Percentiles rank a stretch among this genome's conserved stretches.
These are phyloP conservation scores for Globisporangium cylindrosporum DNA, from an alignment of 352 stramenopile genomes.

Conservation along the genomic window DNA sequence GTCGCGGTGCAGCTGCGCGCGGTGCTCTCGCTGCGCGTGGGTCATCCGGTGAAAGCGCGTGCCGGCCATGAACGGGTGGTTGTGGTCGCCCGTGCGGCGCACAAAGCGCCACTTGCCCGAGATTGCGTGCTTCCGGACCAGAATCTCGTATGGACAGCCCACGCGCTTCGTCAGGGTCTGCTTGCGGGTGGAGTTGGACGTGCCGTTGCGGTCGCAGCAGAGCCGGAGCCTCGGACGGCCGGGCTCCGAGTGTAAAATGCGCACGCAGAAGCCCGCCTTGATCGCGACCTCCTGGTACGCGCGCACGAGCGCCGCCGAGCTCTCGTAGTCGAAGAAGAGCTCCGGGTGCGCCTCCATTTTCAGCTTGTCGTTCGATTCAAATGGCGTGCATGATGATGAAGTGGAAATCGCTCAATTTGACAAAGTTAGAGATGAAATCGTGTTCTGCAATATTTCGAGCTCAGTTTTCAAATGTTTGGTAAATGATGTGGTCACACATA, in stretches of 20 bases:
- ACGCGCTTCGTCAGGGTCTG: constrained; percentile 8
- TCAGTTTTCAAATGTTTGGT: neutral
- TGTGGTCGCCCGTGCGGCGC: constrained; percentile 2
- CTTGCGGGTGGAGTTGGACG: neutral
- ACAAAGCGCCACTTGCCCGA: constrained; percentile 7
- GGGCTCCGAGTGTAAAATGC: neutral
- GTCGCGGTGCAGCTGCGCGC: neutral
- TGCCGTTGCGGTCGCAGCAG: constrained; percentile 9
- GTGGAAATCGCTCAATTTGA: neutral
- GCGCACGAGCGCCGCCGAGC: neutral
- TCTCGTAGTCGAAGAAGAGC: constrained; percentile 9
- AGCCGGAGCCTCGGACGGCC: neutral
- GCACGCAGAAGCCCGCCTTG: neutral
- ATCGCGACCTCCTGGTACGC: constrained; percentile 3
- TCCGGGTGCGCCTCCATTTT: neutral
- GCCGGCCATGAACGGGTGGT: neutral
- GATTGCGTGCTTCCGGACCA: constrained; percentile 1
- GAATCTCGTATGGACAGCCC: constrained; percentile 2
- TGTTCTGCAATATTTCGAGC: neutral
- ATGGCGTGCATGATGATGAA: neutral
- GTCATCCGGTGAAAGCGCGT: constrained; percentile 6
- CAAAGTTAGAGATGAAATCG: neutral
- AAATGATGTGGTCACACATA: neutral
- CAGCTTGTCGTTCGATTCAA: neutral
- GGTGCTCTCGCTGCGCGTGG: constrained; percentile 6